Evolutionary conservation across 495 filamentous ascomycete genomes (phyloP).

Genomic region (Aspergillus olivimuriae): DNA sequence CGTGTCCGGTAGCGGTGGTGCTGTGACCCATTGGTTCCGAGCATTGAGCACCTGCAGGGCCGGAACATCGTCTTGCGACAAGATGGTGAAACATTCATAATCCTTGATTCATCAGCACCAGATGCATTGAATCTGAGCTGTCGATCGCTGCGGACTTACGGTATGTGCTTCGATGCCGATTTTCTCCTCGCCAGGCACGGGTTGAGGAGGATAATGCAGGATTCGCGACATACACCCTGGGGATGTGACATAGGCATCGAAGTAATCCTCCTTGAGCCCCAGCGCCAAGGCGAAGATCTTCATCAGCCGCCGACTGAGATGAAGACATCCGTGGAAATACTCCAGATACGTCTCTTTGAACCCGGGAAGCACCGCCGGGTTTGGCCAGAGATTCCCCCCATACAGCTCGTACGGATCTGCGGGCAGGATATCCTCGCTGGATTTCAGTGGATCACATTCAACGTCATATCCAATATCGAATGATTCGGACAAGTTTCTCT

Average conservation of each 20-base stretch:
- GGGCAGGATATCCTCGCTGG: slow-evolving; percentile 9
- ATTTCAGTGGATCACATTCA: slow-evolving; percentile 21
- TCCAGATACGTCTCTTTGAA: slow-evolving; percentile 13
- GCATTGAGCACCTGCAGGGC: slow-evolving; percentile 39
- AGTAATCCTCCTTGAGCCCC: slow-evolving; percentile 34
- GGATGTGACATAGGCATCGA: slow-evolving; percentile 34
- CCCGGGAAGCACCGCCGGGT: slow-evolving; percentile 13
- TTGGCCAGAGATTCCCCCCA: slow-evolving; percentile 25
- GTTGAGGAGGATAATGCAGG: slow-evolving; percentile 39
- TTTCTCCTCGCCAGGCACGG: slow-evolving; percentile 22
- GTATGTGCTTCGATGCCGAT: slow-evolving; percentile 44
- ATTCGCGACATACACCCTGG: slow-evolving; percentile 39
- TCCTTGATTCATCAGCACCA: slow-evolving; percentile 17
- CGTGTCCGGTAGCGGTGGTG: neutral
- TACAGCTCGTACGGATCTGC: slow-evolving; percentile 17
- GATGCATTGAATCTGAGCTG: neutral
- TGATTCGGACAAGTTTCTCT: slow-evolving; percentile 28
- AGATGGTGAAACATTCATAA: slow-evolving; percentile 43
- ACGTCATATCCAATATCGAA: slow-evolving; percentile 38
- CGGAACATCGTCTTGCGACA: slow-evolving; percentile 30
- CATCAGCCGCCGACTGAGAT: slow-evolving; percentile 29
- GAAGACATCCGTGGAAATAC: slow-evolving; percentile 25
- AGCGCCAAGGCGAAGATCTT: slow-evolving; percentile 42
- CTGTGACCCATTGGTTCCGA: neutral
- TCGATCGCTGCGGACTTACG: slow-evolving; percentile 3